Conservation (phyloP, 225 moss, liverwort and hornwort genomes). For the Straminergon stramineum region DNA sequence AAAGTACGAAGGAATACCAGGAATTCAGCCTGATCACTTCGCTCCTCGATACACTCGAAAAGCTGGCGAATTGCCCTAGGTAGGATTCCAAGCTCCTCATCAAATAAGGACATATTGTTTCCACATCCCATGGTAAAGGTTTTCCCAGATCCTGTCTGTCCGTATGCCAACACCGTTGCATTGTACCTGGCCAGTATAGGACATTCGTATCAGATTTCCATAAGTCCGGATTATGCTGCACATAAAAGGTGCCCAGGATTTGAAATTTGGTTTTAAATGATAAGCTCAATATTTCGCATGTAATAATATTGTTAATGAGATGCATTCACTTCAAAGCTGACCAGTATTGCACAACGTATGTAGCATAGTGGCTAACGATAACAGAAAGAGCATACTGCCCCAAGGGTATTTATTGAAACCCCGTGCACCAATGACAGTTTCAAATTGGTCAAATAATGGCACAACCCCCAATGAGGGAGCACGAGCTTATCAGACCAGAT, state of each 20-base stretch:
- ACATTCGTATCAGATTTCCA: not conserved
- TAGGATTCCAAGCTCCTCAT: slow-evolving; percentile 86
- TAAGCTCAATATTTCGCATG: not conserved
- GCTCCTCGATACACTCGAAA: slow-evolving; percentile 75
- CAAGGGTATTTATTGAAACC: not conserved
- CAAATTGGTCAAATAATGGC: not conserved
- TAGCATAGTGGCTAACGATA: not conserved
- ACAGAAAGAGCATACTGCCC: not conserved
- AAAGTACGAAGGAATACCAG: slow-evolving; percentile 40
- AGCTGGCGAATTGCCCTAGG: slow-evolving; percentile 92
- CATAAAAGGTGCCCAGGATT: not conserved
- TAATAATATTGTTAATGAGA: not conserved
- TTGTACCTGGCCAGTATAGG: slow-evolving; percentile 56
- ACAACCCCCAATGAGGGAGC: not conserved
- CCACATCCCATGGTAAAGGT: slow-evolving; percentile 94
- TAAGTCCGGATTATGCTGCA: not conserved
- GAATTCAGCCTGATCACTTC: slow-evolving; percentile 78
- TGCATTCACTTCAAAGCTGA: not conserved
- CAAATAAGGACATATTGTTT: slow-evolving; percentile 60
- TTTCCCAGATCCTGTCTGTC: slow-evolving; percentile 91
- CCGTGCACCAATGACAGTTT: not conserved
- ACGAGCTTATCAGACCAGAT: not conserved
- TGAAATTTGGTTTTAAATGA: not conserved
- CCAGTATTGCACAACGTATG: not conserved
- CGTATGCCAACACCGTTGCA: slow-evolving; percentile 85